Base-by-base conservation (phyloP, 768 basidiomycete genomes). In the Suillus plorans region DNA sequence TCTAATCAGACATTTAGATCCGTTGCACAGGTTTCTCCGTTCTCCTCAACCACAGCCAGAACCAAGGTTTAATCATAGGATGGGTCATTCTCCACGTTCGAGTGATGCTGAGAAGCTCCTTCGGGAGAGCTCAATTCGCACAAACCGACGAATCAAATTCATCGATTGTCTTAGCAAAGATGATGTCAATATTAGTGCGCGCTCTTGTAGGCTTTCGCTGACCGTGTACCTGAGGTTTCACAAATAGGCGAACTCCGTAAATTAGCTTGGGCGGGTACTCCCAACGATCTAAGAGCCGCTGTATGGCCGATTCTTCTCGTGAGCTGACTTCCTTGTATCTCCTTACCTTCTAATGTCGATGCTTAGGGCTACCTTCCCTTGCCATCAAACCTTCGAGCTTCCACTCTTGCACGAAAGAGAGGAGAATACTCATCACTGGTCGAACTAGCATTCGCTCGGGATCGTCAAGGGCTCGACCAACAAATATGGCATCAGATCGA, bases 401-500 rank as follows among this genome's bases (percentile, higher is more conserved):
- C 86, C 4, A 92, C 93, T 0, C 84, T 98, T n/a, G 82, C 86
- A 34, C 86, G 95, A 57, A 99, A 99, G 79, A 87, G 97, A 52
- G 87, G 88, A 70, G 97, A 99, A 77, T 99, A 99, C 74, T 84
- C 86, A 47, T 92, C 92, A 18, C 84, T 98, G 66, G 96, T 97
- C 9, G 87, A 93, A 68, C 82, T 95, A 20, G 90, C 97, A 18
- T 99, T 99, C 74, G 88, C 91, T 14, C 85, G 92, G 45, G 94
- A 94, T 64, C 85, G 87, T 37, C 89, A 91, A 63, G 89, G 91
- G 0, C 83, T 97, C 37, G 97, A 99, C 76, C 94, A 95, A 71
- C 92, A 94, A 77, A 97, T 99, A 73, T 99, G 97, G 97, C 97
- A 99, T 78, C 97, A 99, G 77, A 99, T 99, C 70, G 94, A 95